These are phyloP conservation scores for Aciculoconidium aculeatum DNA, from an alignment of 805 yeast genomes.

Conservation along the genomic window DNA sequence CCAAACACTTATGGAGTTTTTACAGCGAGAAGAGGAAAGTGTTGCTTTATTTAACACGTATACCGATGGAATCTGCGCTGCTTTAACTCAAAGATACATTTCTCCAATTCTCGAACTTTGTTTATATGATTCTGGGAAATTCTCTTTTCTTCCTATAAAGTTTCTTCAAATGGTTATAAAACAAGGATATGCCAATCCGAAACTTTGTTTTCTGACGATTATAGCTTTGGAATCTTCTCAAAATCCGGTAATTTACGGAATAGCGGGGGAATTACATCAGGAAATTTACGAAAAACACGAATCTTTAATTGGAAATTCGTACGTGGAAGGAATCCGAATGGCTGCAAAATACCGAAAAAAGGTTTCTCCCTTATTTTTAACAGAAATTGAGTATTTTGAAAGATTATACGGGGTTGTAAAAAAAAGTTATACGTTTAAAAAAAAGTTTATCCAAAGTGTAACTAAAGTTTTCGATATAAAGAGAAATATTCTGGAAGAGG, in stretches of 20 bases:
- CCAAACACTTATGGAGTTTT: conserved; percentile 52
- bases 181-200: conserved; percentile 73
- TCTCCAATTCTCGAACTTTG: conserved; percentile 44
- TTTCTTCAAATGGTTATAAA: conserved; percentile 52
- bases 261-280: conserved; percentile 49
- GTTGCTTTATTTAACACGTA: conserved; percentile 49
- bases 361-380: conserved; percentile 16
- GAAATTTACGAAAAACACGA: conserved; percentile 62
- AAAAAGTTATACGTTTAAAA: conserved; percentile 30
- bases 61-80: conserved; percentile 69
- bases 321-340: conserved; percentile 54
- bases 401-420: conserved; percentile 40
- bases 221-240: conserved; percentile 62
- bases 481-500: conserved; percentile 8
- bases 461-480: conserved; percentile 12
- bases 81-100: conserved; percentile 61
- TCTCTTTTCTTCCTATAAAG: conserved; percentile 46
- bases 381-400: conserved; percentile 29
- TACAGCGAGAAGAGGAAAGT: conserved; percentile 54
- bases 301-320: conserved; percentile 60
- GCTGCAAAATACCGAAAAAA: conserved; percentile 44
- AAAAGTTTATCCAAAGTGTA: conserved; percentile 32
- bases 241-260: conserved; percentile 32
- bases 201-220: conserved; percentile 59
- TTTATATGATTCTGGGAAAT: conserved; percentile 37